A percentile compares a stretch with the other conserved stretches of the same genome.
These are phyloP conservation scores for Sclerotinia spermophila DNA, from an alignment of 2,329 filamentous ascomycete species.

Conservation along the genomic window DNA sequence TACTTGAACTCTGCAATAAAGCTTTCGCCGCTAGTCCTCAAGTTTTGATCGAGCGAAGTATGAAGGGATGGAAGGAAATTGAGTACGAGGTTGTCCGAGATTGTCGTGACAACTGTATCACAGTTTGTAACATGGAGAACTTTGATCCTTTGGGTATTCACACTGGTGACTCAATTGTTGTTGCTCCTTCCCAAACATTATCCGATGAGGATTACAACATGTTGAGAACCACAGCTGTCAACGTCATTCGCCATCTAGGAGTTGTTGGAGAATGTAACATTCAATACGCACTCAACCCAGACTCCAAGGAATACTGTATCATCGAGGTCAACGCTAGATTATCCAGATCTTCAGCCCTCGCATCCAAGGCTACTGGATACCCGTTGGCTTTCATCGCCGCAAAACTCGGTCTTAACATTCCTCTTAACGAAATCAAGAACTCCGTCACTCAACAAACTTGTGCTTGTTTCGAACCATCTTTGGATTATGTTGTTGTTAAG, in stretches of 20 bases:
- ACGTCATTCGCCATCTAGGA: conserved; percentile 94
- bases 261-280: conserved; percentile 99
- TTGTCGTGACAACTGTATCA: conserved; percentile 97
- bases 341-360: conserved; percentile 92
- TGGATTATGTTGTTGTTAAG: conserved; percentile 98
- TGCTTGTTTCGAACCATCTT: conserved; percentile 94
- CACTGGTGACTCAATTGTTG: conserved; percentile 97
- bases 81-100: conserved; percentile 98
- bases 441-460: conserved; percentile 98
- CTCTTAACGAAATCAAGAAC: conserved; percentile 90
- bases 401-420: conserved; percentile 96
- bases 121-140: conserved; percentile 98
- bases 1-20: conserved; percentile 86
- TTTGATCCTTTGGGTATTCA: conserved; percentile 97
- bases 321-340: conserved; percentile 99
- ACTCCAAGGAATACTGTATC: conserved; percentile 95
- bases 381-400: conserved; percentile 95
- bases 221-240: conserved; percentile 95
- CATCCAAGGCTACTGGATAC: conserved; percentile 97
- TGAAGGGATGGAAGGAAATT: conserved; percentile 99
- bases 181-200: conserved; percentile 92
- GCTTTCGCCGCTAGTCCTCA: conserved; percentile 92
- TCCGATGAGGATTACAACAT: conserved; percentile 99
- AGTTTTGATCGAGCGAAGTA: conserved; percentile 95
- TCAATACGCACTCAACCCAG: conserved; percentile 93